Evolutionary conservation across 805 yeast genomes (phyloP).

Genomic region (Teunomyces aglyptinius): DNA sequence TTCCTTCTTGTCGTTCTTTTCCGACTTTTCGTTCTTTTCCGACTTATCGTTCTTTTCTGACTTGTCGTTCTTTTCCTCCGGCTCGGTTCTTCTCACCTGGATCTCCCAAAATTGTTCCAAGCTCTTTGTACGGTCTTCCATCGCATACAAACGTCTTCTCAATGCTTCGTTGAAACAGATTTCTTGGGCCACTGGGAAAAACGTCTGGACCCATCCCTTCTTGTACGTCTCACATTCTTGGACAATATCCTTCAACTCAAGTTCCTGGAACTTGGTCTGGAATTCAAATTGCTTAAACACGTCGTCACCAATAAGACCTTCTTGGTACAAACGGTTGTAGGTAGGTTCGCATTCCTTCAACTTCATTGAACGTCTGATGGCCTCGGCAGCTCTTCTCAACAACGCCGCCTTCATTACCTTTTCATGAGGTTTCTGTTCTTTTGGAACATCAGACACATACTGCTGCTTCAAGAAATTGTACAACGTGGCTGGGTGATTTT

Average conservation of each 20-base stretch:
- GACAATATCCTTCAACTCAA: slow-evolving; percentile 75
- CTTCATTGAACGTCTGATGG: slow-evolving; percentile 77
- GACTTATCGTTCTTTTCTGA: slow-evolving; percentile 5
- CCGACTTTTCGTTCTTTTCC: slow-evolving; percentile 6
- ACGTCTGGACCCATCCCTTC: slow-evolving; percentile 75
- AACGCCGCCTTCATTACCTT: slow-evolving; percentile 66
- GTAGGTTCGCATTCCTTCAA: slow-evolving; percentile 75
- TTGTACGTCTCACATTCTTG: slow-evolving; percentile 70
- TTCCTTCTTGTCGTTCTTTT: neutral
- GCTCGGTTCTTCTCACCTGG: slow-evolving; percentile 12
- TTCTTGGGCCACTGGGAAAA: slow-evolving; percentile 81
- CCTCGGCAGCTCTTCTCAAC: slow-evolving; percentile 72
- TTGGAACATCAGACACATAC: slow-evolving; percentile 27
- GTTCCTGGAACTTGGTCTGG: slow-evolving; percentile 73
- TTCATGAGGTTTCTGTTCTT: slow-evolving; percentile 62
- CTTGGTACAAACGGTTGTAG: slow-evolving; percentile 71
- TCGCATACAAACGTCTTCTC: slow-evolving; percentile 61
- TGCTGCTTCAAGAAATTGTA: slow-evolving; percentile 57
- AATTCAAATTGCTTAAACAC: slow-evolving; percentile 75
- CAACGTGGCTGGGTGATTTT: slow-evolving; percentile 62
- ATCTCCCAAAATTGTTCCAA: slow-evolving; percentile 38
- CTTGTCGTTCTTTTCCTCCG: slow-evolving; percentile 4
- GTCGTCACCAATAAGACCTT: slow-evolving; percentile 90
- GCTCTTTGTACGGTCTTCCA: slow-evolving; percentile 39
- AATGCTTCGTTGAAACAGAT: slow-evolving; percentile 90